Conservation (phyloP, 208 protist genomes). For the Leishmania braziliensis region DNA sequence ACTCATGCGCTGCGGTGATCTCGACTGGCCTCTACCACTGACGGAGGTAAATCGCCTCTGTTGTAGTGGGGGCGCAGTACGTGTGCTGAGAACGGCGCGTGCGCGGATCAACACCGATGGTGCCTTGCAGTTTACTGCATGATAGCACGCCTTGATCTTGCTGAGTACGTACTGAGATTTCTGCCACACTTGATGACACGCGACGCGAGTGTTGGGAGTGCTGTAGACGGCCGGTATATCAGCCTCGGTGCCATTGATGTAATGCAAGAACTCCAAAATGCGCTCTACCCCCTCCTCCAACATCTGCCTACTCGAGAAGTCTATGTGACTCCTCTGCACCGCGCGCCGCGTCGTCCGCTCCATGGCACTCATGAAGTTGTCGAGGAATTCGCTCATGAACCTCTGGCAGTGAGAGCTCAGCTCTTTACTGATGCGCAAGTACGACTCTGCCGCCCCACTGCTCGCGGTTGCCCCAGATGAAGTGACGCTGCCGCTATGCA, state of each 20-base stretch:
- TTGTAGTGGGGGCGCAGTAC: neutral
- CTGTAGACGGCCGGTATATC: conserved; percentile 52
- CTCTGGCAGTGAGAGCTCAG: conserved; percentile 37
- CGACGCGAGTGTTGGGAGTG: conserved; percentile 37
- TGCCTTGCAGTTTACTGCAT: conserved; percentile 40
- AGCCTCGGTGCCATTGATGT: conserved; percentile 39
- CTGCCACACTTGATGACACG: conserved; percentile 43
- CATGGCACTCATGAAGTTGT: conserved; percentile 43
- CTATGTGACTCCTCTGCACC: conserved; percentile 52
- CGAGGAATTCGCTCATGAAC: conserved; percentile 51
- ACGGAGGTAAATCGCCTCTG: neutral
- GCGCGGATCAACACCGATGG: conserved; percentile 37
- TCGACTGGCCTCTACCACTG: conserved; percentile 20
- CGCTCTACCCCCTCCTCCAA: conserved; percentile 49
- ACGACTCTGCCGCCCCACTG: conserved; percentile 29
- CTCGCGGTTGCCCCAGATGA: conserved; percentile 14
- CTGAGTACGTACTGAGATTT: conserved; percentile 53
- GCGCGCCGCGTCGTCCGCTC: conserved; percentile 42
- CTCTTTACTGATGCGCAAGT: conserved; percentile 36
- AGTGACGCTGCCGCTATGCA: conserved; percentile 13
- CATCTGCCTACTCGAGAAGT: conserved; percentile 43
- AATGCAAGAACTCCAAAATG: conserved; percentile 49
- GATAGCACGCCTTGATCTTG: conserved; percentile 59
- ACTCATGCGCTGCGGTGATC: conserved; percentile 5
- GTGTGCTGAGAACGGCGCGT: conserved; percentile 44